These are phyloP conservation scores for Carallia brachiata DNA, from an alignment of 345 rosid genomes.

Conservation along the genomic window DNA sequence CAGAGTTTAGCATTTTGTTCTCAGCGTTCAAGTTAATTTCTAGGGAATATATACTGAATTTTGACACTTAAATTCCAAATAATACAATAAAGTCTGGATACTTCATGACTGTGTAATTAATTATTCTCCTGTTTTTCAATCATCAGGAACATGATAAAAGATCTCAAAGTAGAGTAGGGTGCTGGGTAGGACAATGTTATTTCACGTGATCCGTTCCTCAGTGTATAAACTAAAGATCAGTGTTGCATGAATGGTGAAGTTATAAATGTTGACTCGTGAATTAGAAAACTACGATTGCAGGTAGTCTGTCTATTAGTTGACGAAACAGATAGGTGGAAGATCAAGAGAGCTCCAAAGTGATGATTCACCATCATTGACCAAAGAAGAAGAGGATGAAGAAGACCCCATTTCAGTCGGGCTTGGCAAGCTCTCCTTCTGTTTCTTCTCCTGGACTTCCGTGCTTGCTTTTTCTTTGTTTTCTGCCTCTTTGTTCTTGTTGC, in stretches of 20 bases:
- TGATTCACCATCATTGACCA: slow-evolving; percentile 41
- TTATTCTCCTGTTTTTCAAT: not conserved
- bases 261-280: not conserved
- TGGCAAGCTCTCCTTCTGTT: slow-evolving; percentile 21
- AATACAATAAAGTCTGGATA: slow-evolving; percentile 2
- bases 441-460: slow-evolving; percentile 13
- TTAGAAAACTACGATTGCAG: not conserved
- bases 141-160: not conserved
- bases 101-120: not conserved
- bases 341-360: slow-evolving; percentile 63
- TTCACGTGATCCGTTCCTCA: not conserved
- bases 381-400: slow-evolving; percentile 19
- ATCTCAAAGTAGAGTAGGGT: not conserved
- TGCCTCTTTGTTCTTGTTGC: slow-evolving; percentile 31
- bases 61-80: not conserved
- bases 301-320: slow-evolving; percentile 28
- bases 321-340: slow-evolving; percentile 58
- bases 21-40: no score
- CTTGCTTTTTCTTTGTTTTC: slow-evolving; percentile 23
- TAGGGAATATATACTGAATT: no score
- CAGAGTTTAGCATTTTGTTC: no score
- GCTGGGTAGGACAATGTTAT: not conserved
- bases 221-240: not conserved
- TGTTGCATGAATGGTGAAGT: not conserved
- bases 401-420: slow-evolving; percentile 14